phyloP scores from a whole-genome alignment of 2,329 filamentous ascomycete species.

The Cytospora leucostoma region DNA sequence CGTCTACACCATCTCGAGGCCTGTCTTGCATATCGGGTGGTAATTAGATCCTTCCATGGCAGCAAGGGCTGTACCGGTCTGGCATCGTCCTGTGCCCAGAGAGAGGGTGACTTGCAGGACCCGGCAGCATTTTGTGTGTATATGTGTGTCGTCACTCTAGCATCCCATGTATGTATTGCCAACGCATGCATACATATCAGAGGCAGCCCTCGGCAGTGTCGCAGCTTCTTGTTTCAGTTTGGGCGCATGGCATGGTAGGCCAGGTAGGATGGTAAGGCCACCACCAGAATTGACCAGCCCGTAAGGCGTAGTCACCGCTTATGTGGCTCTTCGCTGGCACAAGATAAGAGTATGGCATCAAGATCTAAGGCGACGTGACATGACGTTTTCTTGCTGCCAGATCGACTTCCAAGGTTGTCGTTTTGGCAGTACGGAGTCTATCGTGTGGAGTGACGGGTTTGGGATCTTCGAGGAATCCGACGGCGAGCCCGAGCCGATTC shows the following conservation, averaged over 20 bases:
- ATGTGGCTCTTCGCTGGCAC: slow-evolving; percentile 7
- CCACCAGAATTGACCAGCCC: not conserved
- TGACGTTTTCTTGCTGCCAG: slow-evolving; percentile 17
- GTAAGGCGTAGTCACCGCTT: slow-evolving; percentile 13
- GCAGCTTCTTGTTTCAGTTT: slow-evolving; percentile 1
- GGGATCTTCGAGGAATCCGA: not conserved
- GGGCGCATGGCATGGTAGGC: not conserved
- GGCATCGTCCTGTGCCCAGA: not conserved
- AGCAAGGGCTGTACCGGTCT: not conserved
- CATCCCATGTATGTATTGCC: slow-evolving; percentile 34
- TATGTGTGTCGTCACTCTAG: slow-evolving; percentile 33
- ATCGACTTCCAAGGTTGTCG: not conserved
- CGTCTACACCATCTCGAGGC: not conserved
- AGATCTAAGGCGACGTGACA: slow-evolving; percentile 2
- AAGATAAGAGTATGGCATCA: not conserved
- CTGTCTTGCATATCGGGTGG: not conserved
- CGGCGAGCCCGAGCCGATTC: not conserved
- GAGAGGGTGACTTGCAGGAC: not conserved
- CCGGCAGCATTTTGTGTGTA: not conserved
- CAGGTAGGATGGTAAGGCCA: not conserved
- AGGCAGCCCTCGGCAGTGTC: slow-evolving; percentile 3
- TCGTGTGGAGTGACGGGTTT: not conserved
- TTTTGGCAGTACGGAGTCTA: not conserved
- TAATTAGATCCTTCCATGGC: not conserved
- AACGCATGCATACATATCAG: slow-evolving; percentile 30